Evolutionary conservation across 345 rosid species (phyloP).

Genomic region (Bruguiera sexangula): DNA sequence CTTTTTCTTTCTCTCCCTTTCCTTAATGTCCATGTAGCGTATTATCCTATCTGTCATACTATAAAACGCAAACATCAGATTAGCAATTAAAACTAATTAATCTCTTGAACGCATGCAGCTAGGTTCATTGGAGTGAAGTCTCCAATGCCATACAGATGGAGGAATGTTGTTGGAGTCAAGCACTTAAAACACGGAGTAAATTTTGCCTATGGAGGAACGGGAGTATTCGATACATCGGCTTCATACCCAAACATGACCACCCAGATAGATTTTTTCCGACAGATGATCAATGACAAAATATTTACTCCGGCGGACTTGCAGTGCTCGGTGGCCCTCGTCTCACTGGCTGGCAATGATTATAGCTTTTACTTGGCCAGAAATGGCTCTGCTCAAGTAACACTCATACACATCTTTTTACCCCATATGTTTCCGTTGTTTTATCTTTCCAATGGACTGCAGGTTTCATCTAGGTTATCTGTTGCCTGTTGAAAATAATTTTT

Average conservation of each 20-base stretch:
- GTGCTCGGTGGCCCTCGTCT: conserved; percentile 53
- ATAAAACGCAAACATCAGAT: too few species aligned
- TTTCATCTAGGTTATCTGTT: too few species aligned
- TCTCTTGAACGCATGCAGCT: conserved; percentile 41
- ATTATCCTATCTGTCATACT: too few species aligned
- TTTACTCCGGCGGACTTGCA: conserved; percentile 35
- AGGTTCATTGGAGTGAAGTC: conserved; percentile 51
- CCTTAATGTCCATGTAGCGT: too few species aligned
- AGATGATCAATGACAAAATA: conserved; percentile 26
- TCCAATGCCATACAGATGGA: conserved; percentile 62
- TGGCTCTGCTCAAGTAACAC: conserved; percentile 47
- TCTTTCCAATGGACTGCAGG: background rate
- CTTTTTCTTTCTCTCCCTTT: too few species aligned
- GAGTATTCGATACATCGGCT: conserved; percentile 54
- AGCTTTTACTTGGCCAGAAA: conserved; percentile 34
- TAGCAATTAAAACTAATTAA: too few species aligned
- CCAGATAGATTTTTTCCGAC: conserved; percentile 59
- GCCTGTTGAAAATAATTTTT: too few species aligned
- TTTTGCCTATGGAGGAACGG: conserved; percentile 80
- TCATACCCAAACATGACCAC: conserved; percentile 63
- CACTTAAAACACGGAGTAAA: conserved; percentile 57
- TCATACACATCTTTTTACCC: too few species aligned
- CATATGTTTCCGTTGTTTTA: background rate
- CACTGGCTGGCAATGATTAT: conserved; percentile 79
- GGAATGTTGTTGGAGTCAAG: conserved; percentile 22